Base-by-base conservation (phyloP, 139 green algal species). In the Chlamydomonas sphaeroides region DNA sequence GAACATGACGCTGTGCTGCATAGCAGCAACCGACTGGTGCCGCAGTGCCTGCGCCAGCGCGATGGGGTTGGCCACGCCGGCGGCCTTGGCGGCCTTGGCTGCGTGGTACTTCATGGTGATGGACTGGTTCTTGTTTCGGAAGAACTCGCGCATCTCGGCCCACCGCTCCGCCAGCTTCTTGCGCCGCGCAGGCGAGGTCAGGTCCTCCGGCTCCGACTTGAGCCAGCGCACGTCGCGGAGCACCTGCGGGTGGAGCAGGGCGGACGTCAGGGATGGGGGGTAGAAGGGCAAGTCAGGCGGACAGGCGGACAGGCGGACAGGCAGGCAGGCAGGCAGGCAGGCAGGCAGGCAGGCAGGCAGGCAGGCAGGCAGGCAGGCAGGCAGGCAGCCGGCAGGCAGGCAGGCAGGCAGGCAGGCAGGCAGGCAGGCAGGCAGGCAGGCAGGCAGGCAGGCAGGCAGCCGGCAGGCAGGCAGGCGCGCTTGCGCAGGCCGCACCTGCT, bases 61-160 rank as follows among this genome's bases (percentile, higher is more conserved):
- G 10, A 75, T 25, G 26, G 42, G 68, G 68, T 75, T 75, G 41
- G 68, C 41, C 30, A 42, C 41, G 68, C 42, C 68, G 1, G 30
- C 68, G 28, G 41, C 41, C 68, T 61, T 75, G 28, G 68, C 68
- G 68, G 68, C 68, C 42, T 33, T 48, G 28, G 68, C 30, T 28
- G 68, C 42, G 28, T 35, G 68, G 68, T 75, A 42, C 68, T 75
- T 75, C 28, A 28, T n/a, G 42, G 68, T 75, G 68, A 75, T 75
- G 42, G 68, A 75, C 28, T 5, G 28, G 68, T 75, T 75, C 68
- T 61, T 75, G 26, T 38, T 28, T 11, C 68, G 68, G 42, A 75
- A 75, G 42, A 42, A 59, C 28, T 75, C 42, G 14, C 30, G 41
- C 41, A 75, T 0, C 20, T 75, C 42, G 30, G 42, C 6, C 28